These are phyloP conservation scores for Ballota nigra DNA, from an alignment of 257 asterid genomes.

Conservation along the genomic window DNA sequence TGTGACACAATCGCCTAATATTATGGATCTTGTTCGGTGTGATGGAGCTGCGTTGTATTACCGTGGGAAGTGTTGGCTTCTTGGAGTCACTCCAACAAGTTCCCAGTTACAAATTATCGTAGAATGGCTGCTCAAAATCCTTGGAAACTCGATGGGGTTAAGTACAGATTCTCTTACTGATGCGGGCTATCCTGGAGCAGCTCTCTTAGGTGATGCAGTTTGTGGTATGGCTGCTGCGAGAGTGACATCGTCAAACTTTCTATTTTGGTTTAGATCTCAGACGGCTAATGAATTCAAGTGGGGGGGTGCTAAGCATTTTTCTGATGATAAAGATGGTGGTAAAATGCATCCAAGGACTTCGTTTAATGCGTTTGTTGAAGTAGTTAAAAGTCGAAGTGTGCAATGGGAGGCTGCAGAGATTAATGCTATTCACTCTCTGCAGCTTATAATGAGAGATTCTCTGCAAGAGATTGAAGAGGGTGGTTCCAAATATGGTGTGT, in stretches of 20 bases:
- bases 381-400: slow-evolving; percentile 45
- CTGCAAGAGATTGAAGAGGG: slow-evolving; percentile 30
- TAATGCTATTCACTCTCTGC: slow-evolving; percentile 62
- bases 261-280: slow-evolving; percentile 71
- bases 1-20: slow-evolving; percentile 56
- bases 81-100: slow-evolving; percentile 66
- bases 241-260: slow-evolving; percentile 39
- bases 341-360: slow-evolving; percentile 69
- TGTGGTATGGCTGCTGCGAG: slow-evolving; percentile 64
- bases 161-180: slow-evolving; percentile 58
- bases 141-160: slow-evolving; percentile 45
- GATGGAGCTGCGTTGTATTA: slow-evolving; percentile 65
- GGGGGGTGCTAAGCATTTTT: slow-evolving; percentile 65
- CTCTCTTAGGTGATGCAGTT: slow-evolving; percentile 49
- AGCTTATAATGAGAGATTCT: slow-evolving; percentile 58
- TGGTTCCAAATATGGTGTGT: slow-evolving; percentile 14
- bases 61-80: slow-evolving; percentile 53
- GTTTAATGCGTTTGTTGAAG: slow-evolving; percentile 56
- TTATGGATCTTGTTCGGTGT: slow-evolving; percentile 64
- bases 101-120: slow-evolving; percentile 42
- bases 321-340: slow-evolving; percentile 51
- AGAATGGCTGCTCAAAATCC: slow-evolving; percentile 44
- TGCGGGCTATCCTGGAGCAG: slow-evolving; percentile 56
- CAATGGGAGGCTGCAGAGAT: slow-evolving; percentile 65
- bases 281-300: slow-evolving; percentile 47